A percentile compares a stretch with the other conserved stretches of the same genome.
Evolutionary conservation across 75 land plant species (phyloP).

Genomic region (Picea sitchensis): DNA sequence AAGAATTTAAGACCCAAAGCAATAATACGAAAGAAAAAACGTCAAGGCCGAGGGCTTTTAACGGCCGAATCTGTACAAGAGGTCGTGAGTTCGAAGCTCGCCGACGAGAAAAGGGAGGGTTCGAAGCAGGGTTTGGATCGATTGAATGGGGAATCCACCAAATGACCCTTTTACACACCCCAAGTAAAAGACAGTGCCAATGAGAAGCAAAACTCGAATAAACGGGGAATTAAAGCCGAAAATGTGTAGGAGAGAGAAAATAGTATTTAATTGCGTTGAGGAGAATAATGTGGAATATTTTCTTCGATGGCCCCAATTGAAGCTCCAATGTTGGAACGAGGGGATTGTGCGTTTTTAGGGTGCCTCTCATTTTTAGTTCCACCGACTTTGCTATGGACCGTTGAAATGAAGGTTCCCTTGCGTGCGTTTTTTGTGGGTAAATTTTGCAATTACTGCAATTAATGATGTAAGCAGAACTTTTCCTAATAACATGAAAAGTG

Average conservation of each 20-base stretch:
- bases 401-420: no score
- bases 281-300: background rate
- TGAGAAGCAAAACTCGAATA: background rate
- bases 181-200: background rate
- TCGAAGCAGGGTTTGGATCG: background rate
- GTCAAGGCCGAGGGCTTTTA: background rate
- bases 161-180: background rate
- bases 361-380: background rate
- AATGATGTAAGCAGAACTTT: no score
- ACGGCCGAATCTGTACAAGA: background rate
- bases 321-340: background rate
- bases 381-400: background rate
- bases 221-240: background rate
- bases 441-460: no score
- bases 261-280: background rate
- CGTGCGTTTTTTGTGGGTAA: no score
- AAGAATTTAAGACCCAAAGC: background rate
- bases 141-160: background rate
- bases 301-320: no score
- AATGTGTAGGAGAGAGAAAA: background rate
- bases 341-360: background rate
- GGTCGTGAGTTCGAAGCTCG: slow-evolving; percentile 1
- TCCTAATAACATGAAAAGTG: no score
- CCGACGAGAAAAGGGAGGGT: background rate
- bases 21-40: background rate